Percentiles rank a stretch among this genome's conserved stretches.
Conservation (phyloP, 148 eudicot genomes). For the Camellia japonica region DNA sequence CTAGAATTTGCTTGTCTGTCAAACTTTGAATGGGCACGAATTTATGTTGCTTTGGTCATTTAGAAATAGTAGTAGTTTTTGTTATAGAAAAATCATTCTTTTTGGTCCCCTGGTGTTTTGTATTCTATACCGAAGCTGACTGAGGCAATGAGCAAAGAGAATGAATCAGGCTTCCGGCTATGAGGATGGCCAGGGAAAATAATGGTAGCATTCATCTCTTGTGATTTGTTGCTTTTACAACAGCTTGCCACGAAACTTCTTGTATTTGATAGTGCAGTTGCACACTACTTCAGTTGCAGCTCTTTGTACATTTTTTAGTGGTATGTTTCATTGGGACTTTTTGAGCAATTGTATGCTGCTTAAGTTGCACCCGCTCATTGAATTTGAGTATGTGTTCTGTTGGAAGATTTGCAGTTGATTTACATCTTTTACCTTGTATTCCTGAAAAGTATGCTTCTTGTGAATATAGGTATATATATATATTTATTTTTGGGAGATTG, state of each 20-base stretch:
- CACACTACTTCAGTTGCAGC: background rate
- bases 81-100: background rate
- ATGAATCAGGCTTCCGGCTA: too few relatives aligned
- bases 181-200: too few relatives aligned
- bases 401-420: background rate
- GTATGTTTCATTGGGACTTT: background rate
- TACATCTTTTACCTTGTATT: background rate
- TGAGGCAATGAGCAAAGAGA: too few relatives aligned
- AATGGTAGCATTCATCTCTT: background rate
- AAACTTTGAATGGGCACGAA: background rate
- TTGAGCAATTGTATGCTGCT: background rate
- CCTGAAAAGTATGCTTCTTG: background rate
- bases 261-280: background rate
- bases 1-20: background rate
- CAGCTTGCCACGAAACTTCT: background rate
- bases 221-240: background rate
- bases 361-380: slow-evolving; percentile 3
- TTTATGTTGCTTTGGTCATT: background rate
- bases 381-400: background rate
- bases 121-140: background rate
- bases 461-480: slow-evolving; percentile 6
- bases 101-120: background rate
- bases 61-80: background rate
- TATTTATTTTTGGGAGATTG: background rate
- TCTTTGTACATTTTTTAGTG: background rate